Evolutionary conservation across 352 stramenopile genomes (phyloP).

Genomic region (Globisporangium lucens): DNA sequence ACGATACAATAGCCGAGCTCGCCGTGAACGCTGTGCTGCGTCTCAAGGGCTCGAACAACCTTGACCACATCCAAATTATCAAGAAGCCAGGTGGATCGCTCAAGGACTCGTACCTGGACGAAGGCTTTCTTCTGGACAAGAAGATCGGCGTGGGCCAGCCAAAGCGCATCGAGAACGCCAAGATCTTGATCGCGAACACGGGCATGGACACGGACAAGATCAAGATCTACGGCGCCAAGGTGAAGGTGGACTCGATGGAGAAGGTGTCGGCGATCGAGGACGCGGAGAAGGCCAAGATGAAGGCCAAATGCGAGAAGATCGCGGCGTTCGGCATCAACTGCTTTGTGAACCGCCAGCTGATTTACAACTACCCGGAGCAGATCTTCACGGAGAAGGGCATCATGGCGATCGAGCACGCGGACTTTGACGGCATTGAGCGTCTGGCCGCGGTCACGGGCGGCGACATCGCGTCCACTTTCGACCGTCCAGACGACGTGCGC

Average conservation of each 20-base stretch:
- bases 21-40: conserved; percentile 96
- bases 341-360: conserved; percentile 99
- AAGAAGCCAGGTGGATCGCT: conserved; percentile 97
- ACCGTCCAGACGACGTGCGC: conserved; percentile 95
- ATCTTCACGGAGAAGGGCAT: conserved; percentile 98
- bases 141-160: conserved; percentile 95
- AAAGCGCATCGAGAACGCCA: conserved; percentile 96
- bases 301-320: conserved; percentile 98
- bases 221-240: conserved; percentile 98
- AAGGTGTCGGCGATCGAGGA: conserved; percentile 99
- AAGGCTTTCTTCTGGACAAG: conserved; percentile 98
- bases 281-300: conserved; percentile 99
- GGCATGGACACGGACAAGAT: conserved; percentile 99
- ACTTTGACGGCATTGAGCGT: conserved; percentile 99
- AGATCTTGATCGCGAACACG: conserved; percentile 99
- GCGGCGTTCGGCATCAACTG: conserved; percentile 98
- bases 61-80: conserved; percentile 99
- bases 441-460: conserved; percentile 95
- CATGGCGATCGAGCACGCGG: conserved; percentile 99
- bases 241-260: conserved; percentile 98
- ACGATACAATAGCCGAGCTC: conserved; percentile 56
- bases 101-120: conserved; percentile 97
- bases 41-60: conserved; percentile 92
- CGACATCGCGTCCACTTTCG: conserved; percentile 97
- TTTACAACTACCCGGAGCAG: conserved; percentile 99